Evolutionary conservation across 345 rosid genomes (phyloP), one percentile per base, ranked within the genome.

Genomic region (Lumnitzera littorea): DNA sequence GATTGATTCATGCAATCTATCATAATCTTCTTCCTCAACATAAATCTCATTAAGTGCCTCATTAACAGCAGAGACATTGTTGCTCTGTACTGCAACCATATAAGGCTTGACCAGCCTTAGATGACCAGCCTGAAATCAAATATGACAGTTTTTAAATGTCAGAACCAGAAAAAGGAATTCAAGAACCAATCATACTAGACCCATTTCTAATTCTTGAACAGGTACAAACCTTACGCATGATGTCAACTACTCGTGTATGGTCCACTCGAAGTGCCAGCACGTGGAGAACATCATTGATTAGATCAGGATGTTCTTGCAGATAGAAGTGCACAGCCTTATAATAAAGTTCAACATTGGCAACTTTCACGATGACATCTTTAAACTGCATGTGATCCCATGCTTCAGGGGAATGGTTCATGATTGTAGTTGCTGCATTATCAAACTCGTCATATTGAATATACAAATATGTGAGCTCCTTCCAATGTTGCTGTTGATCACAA

Each of bases 321-420:
- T 91, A 91, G 79, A 91, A 91, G 76, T 91, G 98, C 70, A 91
- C 98, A 4, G 96, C 96, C 79, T 91, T 91, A 65, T 91, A 91
- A 75, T 91, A 91, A 15, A 91, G 70, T 65, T 91, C 98, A 23
- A 91, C 98, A 75, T 87, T 91, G 1, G 95, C 96, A 78, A 91
- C 92, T 83, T 91, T 91, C 48, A 85, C 92, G 11, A 76, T 82
- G 54, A 89, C 85, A 62, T 91, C 98, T 74, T 89, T 91, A 69
- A 88, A 91, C 65, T 84, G 98, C 96, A 91, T 83, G 84, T 91
- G 98, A 65, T 91, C 98, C 98, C 98, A 91, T 16, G 98, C 96
- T 75, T 86, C 96, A 1, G 98, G 98, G 53, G 98, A 91, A 80
- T 91, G 98, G 69, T 91, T 88, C 98, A 91, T 91, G 55, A 91